These are phyloP conservation scores for Pulveroboletus sp. DNA, from an alignment of 768 basidiomycete genomes.

Conservation along the genomic window DNA sequence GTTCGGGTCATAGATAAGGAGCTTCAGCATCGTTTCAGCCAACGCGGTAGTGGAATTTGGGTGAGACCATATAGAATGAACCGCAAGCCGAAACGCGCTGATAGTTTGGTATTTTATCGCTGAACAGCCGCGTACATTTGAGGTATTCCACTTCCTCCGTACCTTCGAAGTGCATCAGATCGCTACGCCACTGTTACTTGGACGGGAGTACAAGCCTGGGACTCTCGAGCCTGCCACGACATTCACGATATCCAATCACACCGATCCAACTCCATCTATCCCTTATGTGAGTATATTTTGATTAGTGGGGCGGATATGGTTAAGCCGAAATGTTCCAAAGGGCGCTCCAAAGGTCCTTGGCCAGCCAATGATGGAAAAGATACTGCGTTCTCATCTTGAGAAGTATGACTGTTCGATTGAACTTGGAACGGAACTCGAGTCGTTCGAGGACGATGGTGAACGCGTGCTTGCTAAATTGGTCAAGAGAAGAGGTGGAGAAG, in stretches of 20 bases:
- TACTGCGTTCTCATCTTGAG: slow-evolving; percentile 17
- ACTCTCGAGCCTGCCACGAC: slow-evolving; percentile 17
- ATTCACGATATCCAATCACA: not conserved
- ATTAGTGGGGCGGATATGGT: not conserved
- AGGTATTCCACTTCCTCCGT: slow-evolving; percentile 42
- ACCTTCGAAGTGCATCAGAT: slow-evolving; percentile 36
- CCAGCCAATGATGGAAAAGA: slow-evolving; percentile 31
- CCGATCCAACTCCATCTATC: slow-evolving; percentile 23
- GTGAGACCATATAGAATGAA: slow-evolving; percentile 16
- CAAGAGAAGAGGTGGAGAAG: slow-evolving; percentile 21
- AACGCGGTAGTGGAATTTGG: slow-evolving; percentile 40
- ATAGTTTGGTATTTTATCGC: not conserved
- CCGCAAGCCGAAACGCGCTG: not conserved
- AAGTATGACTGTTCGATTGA: slow-evolving; percentile 35
- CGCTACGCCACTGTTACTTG: slow-evolving; percentile 25
- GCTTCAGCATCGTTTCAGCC: slow-evolving; percentile 32
- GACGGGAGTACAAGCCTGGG: slow-evolving; percentile 34
- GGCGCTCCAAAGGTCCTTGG: slow-evolving; percentile 14
- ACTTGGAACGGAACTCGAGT: slow-evolving; percentile 42
- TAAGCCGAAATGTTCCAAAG: slow-evolving; percentile 1
- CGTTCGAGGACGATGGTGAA: slow-evolving; percentile 38
- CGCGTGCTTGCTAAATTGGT: slow-evolving; percentile 37
- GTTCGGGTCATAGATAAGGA: slow-evolving; percentile 50
- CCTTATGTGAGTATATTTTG: slow-evolving; percentile 22
- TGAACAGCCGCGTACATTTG: slow-evolving; percentile 35